Conservation (phyloP, 345 rosid genomes). For the Citrus mangshanensis region DNA sequence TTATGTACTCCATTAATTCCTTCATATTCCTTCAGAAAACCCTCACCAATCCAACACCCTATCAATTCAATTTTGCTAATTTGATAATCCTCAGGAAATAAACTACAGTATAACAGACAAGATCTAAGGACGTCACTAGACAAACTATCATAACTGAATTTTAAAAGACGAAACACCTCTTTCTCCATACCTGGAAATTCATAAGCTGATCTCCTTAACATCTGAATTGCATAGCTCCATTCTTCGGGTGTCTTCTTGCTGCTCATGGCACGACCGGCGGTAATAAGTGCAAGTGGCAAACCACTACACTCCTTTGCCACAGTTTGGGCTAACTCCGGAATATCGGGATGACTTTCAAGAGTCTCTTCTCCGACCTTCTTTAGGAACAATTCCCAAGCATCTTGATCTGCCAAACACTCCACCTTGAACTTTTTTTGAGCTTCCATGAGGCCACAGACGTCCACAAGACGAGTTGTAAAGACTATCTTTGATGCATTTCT, state of each 20-base stretch:
- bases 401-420: background rate
- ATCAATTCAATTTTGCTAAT: background rate
- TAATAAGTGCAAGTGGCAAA: background rate
- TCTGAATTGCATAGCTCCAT: background rate
- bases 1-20: too few species aligned
- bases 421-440: conserved; percentile 18
- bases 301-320: background rate
- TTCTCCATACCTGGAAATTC: background rate
- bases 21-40: too few species aligned
- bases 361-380: conserved; percentile 18
- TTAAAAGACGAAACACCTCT: background rate
- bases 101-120: conserved; percentile 4
- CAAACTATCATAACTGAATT: conserved; percentile 5
- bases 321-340: background rate
- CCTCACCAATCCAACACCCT: background rate
- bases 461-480: conserved; percentile 22
- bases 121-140: background rate
- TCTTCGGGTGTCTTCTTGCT: background rate
- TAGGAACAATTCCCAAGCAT: conserved; percentile 15
- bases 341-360: background rate
- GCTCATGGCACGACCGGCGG: background rate
- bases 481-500: conserved; percentile 13
- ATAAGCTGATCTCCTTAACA: background rate
- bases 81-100: background rate
- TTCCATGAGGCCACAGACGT: conserved; percentile 25